Evolutionary conservation across 345 rosid species (phyloP), one percentile per base, ranked within the genome.

Genomic region (Clarkia xantiana): DNA sequence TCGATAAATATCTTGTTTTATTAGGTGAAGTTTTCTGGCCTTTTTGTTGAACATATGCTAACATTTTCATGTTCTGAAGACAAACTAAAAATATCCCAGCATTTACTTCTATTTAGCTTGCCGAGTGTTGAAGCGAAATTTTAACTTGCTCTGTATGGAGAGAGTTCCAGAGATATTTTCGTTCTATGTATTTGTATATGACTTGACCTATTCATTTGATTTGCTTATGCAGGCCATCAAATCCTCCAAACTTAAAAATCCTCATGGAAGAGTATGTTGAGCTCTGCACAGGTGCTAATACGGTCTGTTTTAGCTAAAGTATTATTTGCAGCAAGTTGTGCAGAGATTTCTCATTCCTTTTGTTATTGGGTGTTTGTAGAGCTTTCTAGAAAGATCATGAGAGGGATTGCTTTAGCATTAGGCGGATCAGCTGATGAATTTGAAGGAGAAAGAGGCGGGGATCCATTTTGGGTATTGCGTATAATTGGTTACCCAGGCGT

Each of bases 391-490:
- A 86, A 79, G 40, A 86, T 90, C 23, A 62, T 85, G 79, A 67
- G 78, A 8, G 94, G 95, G 22, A 81, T 83, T 18, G 75, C 88
- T 17, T 40, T 90, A 42, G 95, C 84, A 52, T 66, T 82, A 56
- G 71, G 78, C 1, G 83, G 91, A 63, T 68, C 78, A 59, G 77
- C 77, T 1, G 56, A 73, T 56, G 91, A 71, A 51, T 81, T 90
- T 59, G 91, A 86, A 61, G 86, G 91, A 25, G 68, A 77, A 53
- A 76, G 60, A 55, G 86, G 75, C 6, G 86, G 88, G 53, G 84
- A 90, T 52, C 75, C 97, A 39, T 90, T 85, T 76, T 90, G 97
- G 94, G 91, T 79, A 53, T 19, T 65, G 60, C 91, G 91, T 25
- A 73, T 85, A 47, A 76, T 85, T 60, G 84, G 97, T 38, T 90